Evolutionary conservation across 306 rosid genomes (phyloP).

Genomic region (Astragalus glycyphyllos): DNA sequence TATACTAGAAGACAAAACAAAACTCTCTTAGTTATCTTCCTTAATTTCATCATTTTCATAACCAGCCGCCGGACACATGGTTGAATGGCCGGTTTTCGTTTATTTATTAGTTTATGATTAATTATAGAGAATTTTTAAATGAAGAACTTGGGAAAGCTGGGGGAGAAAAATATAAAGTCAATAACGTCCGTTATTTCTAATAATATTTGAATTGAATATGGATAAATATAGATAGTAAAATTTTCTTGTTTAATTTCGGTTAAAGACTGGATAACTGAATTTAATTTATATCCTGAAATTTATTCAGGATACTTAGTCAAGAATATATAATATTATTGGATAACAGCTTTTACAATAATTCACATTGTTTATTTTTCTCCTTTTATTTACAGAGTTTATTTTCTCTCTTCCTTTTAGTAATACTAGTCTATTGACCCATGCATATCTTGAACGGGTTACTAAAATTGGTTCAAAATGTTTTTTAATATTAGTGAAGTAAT

Average conservation of each 20-base stretch:
- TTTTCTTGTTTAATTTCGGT: neutral
- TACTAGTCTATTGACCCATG: no score
- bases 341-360: no score
- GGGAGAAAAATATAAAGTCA: slow-evolving; percentile 41
- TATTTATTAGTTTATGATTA: no score
- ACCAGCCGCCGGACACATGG: slow-evolving; percentile 53
- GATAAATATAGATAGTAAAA: neutral
- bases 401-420: no score
- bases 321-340: neutral
- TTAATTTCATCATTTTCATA: slow-evolving; percentile 20
- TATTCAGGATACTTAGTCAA: neutral
- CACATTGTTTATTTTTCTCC: no score
- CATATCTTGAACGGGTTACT: no score
- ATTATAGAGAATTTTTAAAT: slow-evolving; percentile 13
- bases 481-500: no score
- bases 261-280: slow-evolving; percentile 18
- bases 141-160: slow-evolving; percentile 27
- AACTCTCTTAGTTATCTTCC: slow-evolving; percentile 34
- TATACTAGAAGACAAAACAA: slow-evolving; percentile 43
- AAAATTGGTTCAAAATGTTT: no score
- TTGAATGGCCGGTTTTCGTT: slow-evolving; percentile 36
- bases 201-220: slow-evolving; percentile 37
- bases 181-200: slow-evolving; percentile 21
- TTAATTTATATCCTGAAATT: neutral
- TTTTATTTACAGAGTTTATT: no score